Conservation (phyloP, 768 basidiomycete genomes). For the Calocera viscosa region DNA sequence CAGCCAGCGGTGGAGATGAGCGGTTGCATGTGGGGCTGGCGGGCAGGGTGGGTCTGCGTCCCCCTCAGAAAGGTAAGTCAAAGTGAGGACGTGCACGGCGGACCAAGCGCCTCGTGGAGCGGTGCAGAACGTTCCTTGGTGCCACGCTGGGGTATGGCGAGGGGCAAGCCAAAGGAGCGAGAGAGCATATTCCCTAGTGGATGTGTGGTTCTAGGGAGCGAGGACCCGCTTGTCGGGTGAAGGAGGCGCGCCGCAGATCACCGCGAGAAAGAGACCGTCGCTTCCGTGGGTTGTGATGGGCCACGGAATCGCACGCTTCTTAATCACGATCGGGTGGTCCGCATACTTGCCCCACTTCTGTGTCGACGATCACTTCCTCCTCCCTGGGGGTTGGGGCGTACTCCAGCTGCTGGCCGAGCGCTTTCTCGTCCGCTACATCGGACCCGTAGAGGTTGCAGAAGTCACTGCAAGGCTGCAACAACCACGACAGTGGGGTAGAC, state of each 20-base stretch:
- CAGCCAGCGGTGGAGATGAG: neutral
- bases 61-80: neutral
- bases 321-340: too few species aligned
- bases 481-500: too few species aligned
- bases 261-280: neutral
- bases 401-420: too few species aligned
- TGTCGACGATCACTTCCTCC: too few species aligned
- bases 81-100: neutral
- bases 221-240: neutral
- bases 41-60: neutral
- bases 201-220: neutral
- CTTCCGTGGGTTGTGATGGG: neutral
- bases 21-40: neutral
- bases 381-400: too few species aligned
- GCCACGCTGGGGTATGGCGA: neutral
- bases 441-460: too few species aligned
- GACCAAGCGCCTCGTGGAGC: neutral
- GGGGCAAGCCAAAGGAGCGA: neutral
- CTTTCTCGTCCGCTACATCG: too few species aligned
- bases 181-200: neutral
- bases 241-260: neutral
- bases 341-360: too few species aligned
- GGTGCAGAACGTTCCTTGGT: neutral
- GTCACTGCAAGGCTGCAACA: too few species aligned
- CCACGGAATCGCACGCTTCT: too few species aligned